These are phyloP conservation scores for Pythium monospermum DNA, from an alignment of 352 stramenopile species.

Conservation along the genomic window DNA sequence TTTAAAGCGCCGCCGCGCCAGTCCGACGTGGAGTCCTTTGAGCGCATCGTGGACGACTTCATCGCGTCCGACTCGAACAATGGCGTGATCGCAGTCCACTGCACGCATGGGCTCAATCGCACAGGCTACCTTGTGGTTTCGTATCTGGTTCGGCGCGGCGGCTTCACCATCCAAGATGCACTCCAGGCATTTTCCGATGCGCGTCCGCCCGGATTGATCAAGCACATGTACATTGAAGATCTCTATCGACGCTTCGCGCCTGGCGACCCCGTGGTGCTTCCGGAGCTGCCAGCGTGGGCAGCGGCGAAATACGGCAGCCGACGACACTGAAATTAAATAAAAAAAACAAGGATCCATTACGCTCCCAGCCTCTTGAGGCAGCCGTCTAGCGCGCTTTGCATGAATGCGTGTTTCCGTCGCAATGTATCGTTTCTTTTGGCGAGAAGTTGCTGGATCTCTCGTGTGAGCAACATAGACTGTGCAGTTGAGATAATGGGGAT, in stretches of 20 bases:
- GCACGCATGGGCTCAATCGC: slow-evolving; percentile 74
- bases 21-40: slow-evolving; percentile 51
- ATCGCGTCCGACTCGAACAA: slow-evolving; percentile 27
- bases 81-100: slow-evolving; percentile 66
- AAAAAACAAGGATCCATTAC: background rate
- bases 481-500: background rate
- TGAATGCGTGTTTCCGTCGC: background rate
- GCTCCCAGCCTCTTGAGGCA: background rate
- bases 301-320: slow-evolving; percentile 56
- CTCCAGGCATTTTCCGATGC: slow-evolving; percentile 58
- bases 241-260: slow-evolving; percentile 48
- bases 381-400: background rate
- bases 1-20: slow-evolving; percentile 48
- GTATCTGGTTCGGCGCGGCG: slow-evolving; percentile 60
- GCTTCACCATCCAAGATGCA: slow-evolving; percentile 45
- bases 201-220: slow-evolving; percentile 70
- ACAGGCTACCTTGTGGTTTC: slow-evolving; percentile 73
- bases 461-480: background rate
- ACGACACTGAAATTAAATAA: slow-evolving; percentile 8
- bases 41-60: slow-evolving; percentile 63
- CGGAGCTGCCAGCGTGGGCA: slow-evolving; percentile 58
- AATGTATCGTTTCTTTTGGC: background rate
- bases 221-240: slow-evolving; percentile 79
- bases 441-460: background rate
- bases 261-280: slow-evolving; percentile 38